Percentiles rank a stretch among this genome's conserved stretches.
These are phyloP conservation scores for Blastomyces percursus DNA, from an alignment of 2,329 filamentous ascomycete genomes.

Conservation along the genomic window DNA sequence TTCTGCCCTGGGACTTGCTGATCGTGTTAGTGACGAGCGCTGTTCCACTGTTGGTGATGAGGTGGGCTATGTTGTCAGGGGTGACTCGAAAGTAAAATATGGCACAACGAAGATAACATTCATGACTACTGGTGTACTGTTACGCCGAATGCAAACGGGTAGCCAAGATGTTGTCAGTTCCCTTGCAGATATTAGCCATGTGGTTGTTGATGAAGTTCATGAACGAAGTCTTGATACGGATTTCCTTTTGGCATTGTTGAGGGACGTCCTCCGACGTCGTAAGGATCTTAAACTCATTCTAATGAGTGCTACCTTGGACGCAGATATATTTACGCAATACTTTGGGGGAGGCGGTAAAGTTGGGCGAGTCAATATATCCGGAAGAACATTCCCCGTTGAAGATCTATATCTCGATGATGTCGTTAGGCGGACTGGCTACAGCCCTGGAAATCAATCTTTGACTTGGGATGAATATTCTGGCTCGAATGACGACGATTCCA, in stretches of 20 bases:
- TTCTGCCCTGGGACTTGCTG: slow-evolving; percentile 83
- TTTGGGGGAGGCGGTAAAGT: slow-evolving; percentile 63
- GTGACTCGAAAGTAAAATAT: slow-evolving; percentile 65
- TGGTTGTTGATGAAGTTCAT: slow-evolving; percentile 94
- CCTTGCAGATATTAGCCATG: slow-evolving; percentile 80
- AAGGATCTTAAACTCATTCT: slow-evolving; percentile 79
- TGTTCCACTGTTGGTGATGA: slow-evolving; percentile 73
- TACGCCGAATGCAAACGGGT: slow-evolving; percentile 82
- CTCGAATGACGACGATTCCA: slow-evolving; percentile 35
- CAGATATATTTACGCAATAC: slow-evolving; percentile 71
- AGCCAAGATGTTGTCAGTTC: slow-evolving; percentile 71
- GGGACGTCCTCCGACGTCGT: slow-evolving; percentile 63
- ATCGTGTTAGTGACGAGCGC: slow-evolving; percentile 86
- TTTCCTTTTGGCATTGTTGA: slow-evolving; percentile 76
- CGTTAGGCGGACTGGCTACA: slow-evolving; percentile 65
- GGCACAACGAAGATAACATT: slow-evolving; percentile 81
- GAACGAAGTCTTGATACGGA: slow-evolving; percentile 92
- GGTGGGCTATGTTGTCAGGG: slow-evolving; percentile 83
- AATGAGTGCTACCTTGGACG: slow-evolving; percentile 94
- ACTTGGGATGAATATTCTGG: slow-evolving; percentile 26
- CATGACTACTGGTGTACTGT: slow-evolving; percentile 85
- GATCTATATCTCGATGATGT: slow-evolving; percentile 88
- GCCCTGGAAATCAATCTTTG: slow-evolving; percentile 26
- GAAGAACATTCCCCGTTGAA: slow-evolving; percentile 78
- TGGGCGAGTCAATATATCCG: slow-evolving; percentile 73